phyloP scores from a whole-genome alignment of 495 filamentous ascomycete species.

The Xylaria longipes region DNA sequence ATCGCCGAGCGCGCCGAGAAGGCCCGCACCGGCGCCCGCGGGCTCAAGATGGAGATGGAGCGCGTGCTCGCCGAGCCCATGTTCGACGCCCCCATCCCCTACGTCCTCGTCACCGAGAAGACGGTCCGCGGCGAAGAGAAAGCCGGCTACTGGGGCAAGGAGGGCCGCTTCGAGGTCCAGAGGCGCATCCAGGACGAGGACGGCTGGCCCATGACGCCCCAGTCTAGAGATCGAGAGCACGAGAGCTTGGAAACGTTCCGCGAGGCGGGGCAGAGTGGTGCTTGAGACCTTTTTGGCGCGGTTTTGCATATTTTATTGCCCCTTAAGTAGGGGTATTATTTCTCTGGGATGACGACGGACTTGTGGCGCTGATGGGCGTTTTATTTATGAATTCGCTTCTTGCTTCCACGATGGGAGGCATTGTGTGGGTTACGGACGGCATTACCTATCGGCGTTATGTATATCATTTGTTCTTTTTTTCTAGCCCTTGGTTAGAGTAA shows the following conservation, averaged over 20 bases:
- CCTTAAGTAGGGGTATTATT: neutral
- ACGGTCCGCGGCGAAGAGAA: conserved; percentile 70
- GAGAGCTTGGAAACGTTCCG: conserved; percentile 45
- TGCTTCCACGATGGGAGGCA: neutral
- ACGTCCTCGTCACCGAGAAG: conserved; percentile 75
- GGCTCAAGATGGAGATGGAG: conserved; percentile 88
- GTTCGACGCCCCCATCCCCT: conserved; percentile 79
- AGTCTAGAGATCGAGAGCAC: conserved; percentile 30
- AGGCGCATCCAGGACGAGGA: conserved; percentile 61
- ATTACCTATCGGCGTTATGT: conserved; percentile 5
- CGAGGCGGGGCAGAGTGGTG: conserved; percentile 53
- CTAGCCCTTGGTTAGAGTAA: neutral
- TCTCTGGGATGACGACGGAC: neutral
- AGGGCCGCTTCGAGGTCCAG: conserved; percentile 60
- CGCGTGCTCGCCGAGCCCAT: conserved; percentile 84
- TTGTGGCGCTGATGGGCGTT: neutral
- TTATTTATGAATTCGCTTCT: neutral
- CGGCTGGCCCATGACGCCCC: conserved; percentile 32
- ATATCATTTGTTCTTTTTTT: neutral
- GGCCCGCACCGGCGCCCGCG: conserved; percentile 89
- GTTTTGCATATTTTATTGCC: neutral
- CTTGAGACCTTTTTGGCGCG: conserved; percentile 32
- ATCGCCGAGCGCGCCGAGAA: conserved; percentile 73
- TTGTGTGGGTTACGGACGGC: neutral
- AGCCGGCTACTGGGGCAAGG: conserved; percentile 58